Percentiles rank a stretch among this genome's conserved stretches.
Evolutionary conservation across 495 filamentous ascomycete species (phyloP).

Genomic region (Neurospora hispaniola): DNA sequence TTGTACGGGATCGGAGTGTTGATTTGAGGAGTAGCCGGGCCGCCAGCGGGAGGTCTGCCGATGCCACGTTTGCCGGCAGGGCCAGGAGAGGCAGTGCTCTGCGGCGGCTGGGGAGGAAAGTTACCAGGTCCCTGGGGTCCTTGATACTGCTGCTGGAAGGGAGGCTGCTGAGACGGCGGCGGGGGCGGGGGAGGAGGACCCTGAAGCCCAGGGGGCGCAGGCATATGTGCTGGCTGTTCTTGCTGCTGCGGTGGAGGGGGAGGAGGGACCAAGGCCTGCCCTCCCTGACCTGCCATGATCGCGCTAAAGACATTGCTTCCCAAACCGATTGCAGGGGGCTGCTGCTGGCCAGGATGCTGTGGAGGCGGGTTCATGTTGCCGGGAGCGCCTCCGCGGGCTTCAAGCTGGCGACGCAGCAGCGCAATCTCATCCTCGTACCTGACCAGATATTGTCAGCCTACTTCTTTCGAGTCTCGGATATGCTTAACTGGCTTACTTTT

Average conservation of each 20-base stretch:
- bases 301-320: conserved; percentile 88
- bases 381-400: conserved; percentile 59
- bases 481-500: conserved; percentile 54
- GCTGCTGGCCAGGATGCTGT: conserved; percentile 66
- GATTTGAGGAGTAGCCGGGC: conserved; percentile 84
- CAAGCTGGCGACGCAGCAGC: conserved; percentile 78
- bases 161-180: conserved; percentile 40
- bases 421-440: conserved; percentile 92
- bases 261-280: conserved; percentile 77
- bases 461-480: too few relatives aligned
- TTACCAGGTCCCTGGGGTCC: conserved; percentile 38
- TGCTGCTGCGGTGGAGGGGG: conserved; percentile 59
- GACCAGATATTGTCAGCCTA: conserved; percentile 4
- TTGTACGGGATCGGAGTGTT: conserved; percentile 72
- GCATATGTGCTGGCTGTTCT: conserved; percentile 45
- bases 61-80: conserved; percentile 56
- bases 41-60: conserved; percentile 47
- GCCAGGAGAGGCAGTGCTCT: conserved; percentile 77
- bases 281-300: conserved; percentile 86
- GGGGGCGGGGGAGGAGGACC: conserved; percentile 50
- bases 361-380: conserved; percentile 51
- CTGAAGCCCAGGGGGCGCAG: conserved; percentile 54
- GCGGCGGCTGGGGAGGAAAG: conserved; percentile 58
- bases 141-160: conserved; percentile 38
- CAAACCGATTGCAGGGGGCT: conserved; percentile 67